A percentile compares a stretch with the other conserved stretches of the same genome.
Conservation (phyloP, 2,329 filamentous ascomycete species). For the Aspergillus sp. region DNA sequence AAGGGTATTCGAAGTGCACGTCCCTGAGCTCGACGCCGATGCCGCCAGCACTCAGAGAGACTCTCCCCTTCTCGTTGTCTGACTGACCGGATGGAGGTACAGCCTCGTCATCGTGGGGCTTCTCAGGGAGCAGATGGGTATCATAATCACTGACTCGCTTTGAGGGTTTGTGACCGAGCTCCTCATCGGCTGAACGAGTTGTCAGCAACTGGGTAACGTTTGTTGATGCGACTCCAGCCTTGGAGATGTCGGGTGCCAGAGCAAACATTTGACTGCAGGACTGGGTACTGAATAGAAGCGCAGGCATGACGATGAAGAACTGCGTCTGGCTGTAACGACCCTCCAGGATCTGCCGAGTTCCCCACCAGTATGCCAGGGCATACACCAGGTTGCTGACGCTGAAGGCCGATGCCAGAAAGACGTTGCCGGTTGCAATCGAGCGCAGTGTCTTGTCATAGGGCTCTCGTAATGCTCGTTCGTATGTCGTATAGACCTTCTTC, state of each 20-base stretch:
- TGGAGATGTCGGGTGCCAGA: constrained; percentile 67
- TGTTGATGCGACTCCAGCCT: no score
- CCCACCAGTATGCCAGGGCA: constrained; percentile 78
- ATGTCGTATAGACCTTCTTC: constrained; percentile 43
- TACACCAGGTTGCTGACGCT: constrained; percentile 64
- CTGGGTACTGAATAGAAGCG: constrained; percentile 71
- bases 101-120: no score
- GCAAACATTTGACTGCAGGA: constrained; percentile 73
- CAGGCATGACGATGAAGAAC: constrained; percentile 72
- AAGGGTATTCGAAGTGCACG: constrained; percentile 66
- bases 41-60: no score
- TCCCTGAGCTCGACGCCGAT: not conserved
- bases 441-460: no score
- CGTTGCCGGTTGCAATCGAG: constrained; percentile 25
- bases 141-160: constrained; percentile 7
- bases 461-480: no score
- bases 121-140: no score
- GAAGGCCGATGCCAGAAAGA: constrained; percentile 45
- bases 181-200: no score
- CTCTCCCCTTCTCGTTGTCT: no score
- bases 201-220: no score
- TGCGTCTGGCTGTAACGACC: constrained; percentile 64
- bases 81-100: no score
- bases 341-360: constrained; percentile 65
- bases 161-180: not conserved